Conservation (phyloP, 495 filamentous ascomycete species). For the Neurospora cerealis region DNA sequence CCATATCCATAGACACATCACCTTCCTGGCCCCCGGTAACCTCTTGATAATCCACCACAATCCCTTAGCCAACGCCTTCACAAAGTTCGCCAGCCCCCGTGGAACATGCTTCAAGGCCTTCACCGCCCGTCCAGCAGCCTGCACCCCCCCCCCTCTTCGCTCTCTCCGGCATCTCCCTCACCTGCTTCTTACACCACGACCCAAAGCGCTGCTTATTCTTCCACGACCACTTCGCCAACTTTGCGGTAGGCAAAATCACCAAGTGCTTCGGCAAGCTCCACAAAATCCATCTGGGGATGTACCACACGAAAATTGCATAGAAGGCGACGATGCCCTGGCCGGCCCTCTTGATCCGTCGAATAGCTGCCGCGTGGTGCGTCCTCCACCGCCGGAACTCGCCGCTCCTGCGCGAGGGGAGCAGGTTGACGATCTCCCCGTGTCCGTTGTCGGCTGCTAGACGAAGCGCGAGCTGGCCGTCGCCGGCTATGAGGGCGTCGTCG, state of each 20-base stretch:
- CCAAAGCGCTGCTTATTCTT: slow-evolving; percentile 12
- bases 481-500: slow-evolving; percentile 19
- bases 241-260: slow-evolving; percentile 16
- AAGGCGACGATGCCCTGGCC: slow-evolving; percentile 13
- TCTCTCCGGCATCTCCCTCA: slow-evolving; percentile 16
- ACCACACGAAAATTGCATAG: slow-evolving; percentile 17
- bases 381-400: slow-evolving; percentile 23
- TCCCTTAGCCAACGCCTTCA: slow-evolving; percentile 7
- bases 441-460: slow-evolving; percentile 18
- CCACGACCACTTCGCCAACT: slow-evolving; percentile 16
- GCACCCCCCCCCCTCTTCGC: slow-evolving; percentile 10
- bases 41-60: slow-evolving; percentile 15
- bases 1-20: slow-evolving; percentile 22
- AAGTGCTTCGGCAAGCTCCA: slow-evolving; percentile 21
- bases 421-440: slow-evolving; percentile 21
- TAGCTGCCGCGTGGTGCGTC: slow-evolving; percentile 10
- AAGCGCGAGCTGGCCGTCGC: slow-evolving; percentile 22
- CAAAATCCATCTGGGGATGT: slow-evolving; percentile 19
- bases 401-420: slow-evolving; percentile 18
- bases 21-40: slow-evolving; percentile 22
- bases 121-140: slow-evolving; percentile 4
- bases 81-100: slow-evolving; percentile 10
- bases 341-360: slow-evolving; percentile 12
- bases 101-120: slow-evolving; percentile 13
- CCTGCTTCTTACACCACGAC: slow-evolving; percentile 17